A percentile compares a stretch with the other conserved stretches of the same genome.
These are phyloP conservation scores for Lachancea sp. DNA, from an alignment of 805 yeast species.

Conservation along the genomic window DNA sequence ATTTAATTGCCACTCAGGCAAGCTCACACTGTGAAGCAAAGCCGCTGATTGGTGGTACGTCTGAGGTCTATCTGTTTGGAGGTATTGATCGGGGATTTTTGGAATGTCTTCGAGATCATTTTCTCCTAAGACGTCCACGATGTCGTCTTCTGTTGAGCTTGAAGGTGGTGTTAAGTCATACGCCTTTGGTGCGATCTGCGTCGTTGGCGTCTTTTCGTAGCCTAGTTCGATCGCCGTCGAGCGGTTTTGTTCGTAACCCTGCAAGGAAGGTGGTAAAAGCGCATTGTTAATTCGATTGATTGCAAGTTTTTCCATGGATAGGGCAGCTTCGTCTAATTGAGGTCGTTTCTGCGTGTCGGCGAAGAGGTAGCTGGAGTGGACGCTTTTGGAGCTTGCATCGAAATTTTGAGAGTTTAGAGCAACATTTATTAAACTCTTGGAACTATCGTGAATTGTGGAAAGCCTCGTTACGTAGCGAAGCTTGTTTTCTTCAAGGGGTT, in stretches of 20 bases:
- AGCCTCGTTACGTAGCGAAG: constrained; percentile 23
- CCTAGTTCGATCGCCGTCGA: neutral
- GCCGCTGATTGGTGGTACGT: neutral
- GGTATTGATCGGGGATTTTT: constrained; percentile 11
- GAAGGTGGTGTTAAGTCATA: neutral
- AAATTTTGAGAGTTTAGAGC: constrained; percentile 5
- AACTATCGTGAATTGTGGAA: constrained; percentile 29
- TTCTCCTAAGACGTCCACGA: neutral
- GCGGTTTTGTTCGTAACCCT: neutral
- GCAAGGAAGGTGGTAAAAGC: constrained; percentile 27
- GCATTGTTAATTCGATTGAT: constrained; percentile 28
- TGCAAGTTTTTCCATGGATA: constrained; percentile 25
- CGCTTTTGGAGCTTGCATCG: constrained; percentile 8
- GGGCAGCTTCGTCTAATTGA: constrained; percentile 7
- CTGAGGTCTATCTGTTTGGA: too few species aligned
- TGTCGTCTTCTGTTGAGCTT: neutral
- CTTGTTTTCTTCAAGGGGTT: neutral
- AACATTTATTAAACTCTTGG: constrained; percentile 20
- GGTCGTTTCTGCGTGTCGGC: neutral
- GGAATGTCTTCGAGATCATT: constrained; percentile 21
- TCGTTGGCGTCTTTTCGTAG: neutral
- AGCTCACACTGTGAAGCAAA: neutral
- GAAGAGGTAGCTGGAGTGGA: constrained; percentile 1
- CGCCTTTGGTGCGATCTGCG: neutral
- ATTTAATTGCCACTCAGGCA: constrained; percentile 6